phyloP scores from a whole-genome alignment of 2,329 filamentous ascomycete genomes.

The Macrophomina tecta region DNA sequence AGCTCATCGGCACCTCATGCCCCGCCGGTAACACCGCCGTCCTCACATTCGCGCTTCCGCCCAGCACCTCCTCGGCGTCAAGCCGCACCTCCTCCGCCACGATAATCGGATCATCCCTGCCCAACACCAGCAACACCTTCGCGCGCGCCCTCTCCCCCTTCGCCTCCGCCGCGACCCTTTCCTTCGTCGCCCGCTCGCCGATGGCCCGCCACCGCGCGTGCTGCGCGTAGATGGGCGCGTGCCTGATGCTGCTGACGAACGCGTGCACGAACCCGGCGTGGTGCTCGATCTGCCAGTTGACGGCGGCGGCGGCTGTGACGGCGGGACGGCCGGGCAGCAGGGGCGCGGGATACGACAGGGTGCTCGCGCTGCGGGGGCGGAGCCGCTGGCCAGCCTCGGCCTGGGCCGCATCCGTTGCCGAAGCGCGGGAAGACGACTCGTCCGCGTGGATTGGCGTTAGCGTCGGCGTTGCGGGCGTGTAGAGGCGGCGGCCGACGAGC shows the following conservation, averaged over 20 bases:
- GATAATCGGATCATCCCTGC: slow-evolving; percentile 70
- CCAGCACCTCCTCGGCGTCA: slow-evolving; percentile 63
- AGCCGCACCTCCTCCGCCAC: slow-evolving; percentile 67
- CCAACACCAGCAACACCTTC: slow-evolving; percentile 70
- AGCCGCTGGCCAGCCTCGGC: slow-evolving; percentile 8
- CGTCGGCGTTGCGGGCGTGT: background rate
- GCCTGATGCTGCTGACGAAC: slow-evolving; percentile 73
- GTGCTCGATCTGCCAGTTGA: slow-evolving; percentile 71
- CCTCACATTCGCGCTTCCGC: slow-evolving; percentile 62
- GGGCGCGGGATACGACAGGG: background rate
- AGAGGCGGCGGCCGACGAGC: slow-evolving; percentile 51
- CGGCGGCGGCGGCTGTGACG: slow-evolving; percentile 66
- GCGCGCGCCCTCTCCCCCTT: slow-evolving; percentile 36
- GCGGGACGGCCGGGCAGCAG: slow-evolving; percentile 60
- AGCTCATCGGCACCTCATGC: slow-evolving; percentile 72
- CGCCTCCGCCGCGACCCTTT: slow-evolving; percentile 46
- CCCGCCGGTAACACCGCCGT: slow-evolving; percentile 66
- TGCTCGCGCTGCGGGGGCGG: background rate
- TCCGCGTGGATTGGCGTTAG: background rate
- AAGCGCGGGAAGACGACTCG: background rate
- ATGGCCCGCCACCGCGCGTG: slow-evolving; percentile 67
- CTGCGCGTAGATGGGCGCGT: slow-evolving; percentile 72
- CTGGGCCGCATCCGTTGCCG: background rate
- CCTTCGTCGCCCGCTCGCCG: slow-evolving; percentile 54
- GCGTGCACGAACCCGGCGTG: slow-evolving; percentile 72